phyloP scores from a whole-genome alignment of 495 filamentous ascomycete species.

The Amphirosellinia nigrospora region DNA sequence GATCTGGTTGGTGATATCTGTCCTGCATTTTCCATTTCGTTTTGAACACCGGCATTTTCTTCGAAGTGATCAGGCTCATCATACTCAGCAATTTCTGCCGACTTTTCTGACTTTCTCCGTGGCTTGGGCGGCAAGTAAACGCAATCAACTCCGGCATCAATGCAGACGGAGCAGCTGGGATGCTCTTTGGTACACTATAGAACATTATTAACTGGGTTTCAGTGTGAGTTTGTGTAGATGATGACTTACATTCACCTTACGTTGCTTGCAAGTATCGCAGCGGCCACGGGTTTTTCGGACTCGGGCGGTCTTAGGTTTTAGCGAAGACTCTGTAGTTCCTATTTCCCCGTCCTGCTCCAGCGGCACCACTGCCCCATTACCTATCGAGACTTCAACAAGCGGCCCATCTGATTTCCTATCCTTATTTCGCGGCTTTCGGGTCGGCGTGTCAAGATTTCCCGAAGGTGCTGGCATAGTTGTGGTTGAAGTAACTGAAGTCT shows the following conservation, averaged over 20 bases:
- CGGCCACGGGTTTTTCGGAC: conserved; percentile 39
- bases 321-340: conserved; percentile 34
- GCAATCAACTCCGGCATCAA: conserved; percentile 37
- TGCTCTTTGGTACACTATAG: conserved; percentile 49
- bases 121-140: conserved; percentile 43
- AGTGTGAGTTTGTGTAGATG: not conserved
- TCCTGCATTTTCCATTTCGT: not conserved
- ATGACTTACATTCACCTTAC: conserved; percentile 36
- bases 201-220: conserved; percentile 16
- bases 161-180: conserved; percentile 47
- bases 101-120: conserved; percentile 31
- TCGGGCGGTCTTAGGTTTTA: conserved; percentile 25
- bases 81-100: conserved; percentile 27
- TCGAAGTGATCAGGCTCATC: conserved; percentile 24
- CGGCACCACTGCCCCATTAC: conserved; percentile 27
- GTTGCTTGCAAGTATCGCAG: conserved; percentile 48
- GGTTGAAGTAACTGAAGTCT: conserved; percentile 19
- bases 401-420: conserved; percentile 38
- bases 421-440: conserved; percentile 34
- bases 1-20: not conserved
- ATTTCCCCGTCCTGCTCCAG: conserved; percentile 31
- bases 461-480: conserved; percentile 12
- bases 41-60: conserved; percentile 16
- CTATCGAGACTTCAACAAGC: conserved; percentile 23
- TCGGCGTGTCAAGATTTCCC: conserved; percentile 27